These are phyloP conservation scores for Pugionium cornutum DNA, from an alignment of 345 rosid genomes.

Conservation along the genomic window DNA sequence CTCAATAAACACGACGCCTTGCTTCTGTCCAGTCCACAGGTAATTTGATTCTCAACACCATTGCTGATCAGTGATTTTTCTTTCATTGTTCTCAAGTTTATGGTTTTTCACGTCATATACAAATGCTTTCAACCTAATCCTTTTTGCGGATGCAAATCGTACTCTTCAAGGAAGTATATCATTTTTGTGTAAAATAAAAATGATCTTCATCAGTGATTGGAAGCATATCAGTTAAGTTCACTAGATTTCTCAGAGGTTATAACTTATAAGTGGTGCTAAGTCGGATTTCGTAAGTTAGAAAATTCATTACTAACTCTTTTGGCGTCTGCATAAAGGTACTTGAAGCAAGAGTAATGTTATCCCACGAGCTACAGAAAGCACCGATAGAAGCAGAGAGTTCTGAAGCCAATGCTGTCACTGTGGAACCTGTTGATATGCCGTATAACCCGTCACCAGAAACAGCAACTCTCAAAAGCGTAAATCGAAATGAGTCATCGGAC, in stretches of 20 bases:
- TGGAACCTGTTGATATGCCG: slow-evolving; percentile 18
- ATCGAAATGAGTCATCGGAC: slow-evolving; percentile 36
- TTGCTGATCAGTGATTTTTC: not conserved
- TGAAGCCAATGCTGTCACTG: slow-evolving; percentile 8
- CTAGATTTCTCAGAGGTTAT: not conserved
- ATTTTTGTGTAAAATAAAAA: not conserved
- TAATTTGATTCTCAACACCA: slow-evolving; percentile 32
- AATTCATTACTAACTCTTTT: not conserved
- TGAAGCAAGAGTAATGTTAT: slow-evolving; percentile 79
- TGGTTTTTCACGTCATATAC: not conserved
- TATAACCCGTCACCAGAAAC: slow-evolving; percentile 25
- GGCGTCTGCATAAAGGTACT: slow-evolving; percentile 47
- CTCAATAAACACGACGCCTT: slow-evolving; percentile 76
- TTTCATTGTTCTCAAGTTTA: not conserved
- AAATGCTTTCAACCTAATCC: not conserved
- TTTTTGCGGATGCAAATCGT: not conserved
- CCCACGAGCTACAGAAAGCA: slow-evolving; percentile 68
- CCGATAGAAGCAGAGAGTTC: slow-evolving; percentile 51
- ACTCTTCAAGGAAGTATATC: not conserved
- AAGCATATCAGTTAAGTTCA: not conserved
- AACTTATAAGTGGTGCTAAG: not conserved
- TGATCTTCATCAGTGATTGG: not conserved
- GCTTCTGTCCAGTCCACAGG: slow-evolving; percentile 84
- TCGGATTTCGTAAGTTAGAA: not conserved
- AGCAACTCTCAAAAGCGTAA: slow-evolving; percentile 27